Evolutionary conservation across 2,329 filamentous ascomycete genomes (phyloP).

Genomic region (Bretziella fagacearum): DNA sequence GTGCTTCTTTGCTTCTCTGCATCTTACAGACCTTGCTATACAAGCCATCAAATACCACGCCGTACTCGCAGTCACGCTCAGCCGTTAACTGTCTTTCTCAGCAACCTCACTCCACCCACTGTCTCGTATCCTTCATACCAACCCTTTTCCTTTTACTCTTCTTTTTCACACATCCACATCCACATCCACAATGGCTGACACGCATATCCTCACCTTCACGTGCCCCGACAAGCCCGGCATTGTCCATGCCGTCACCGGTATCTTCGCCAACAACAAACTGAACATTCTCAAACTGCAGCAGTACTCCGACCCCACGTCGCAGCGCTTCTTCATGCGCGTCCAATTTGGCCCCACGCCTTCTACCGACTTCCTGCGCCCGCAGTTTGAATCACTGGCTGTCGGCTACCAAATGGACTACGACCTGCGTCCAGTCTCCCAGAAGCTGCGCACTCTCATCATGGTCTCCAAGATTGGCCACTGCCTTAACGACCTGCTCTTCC

Average conservation of each 20-base stretch:
- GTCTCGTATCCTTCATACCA: background rate
- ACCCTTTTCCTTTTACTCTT: background rate
- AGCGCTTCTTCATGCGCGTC: conserved; percentile 78
- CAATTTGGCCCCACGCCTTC: conserved; percentile 49
- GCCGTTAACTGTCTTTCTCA: background rate
- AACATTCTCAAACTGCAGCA: conserved; percentile 77
- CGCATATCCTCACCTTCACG: conserved; percentile 59
- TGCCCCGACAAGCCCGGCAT: conserved; percentile 76
- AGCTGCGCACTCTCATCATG: conserved; percentile 70
- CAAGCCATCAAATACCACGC: background rate
- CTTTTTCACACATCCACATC: background rate
- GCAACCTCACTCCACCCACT: background rate
- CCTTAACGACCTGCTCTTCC: conserved; percentile 58
- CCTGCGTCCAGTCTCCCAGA: conserved; percentile 48
- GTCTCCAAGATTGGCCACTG: conserved; percentile 37
- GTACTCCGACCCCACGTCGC: conserved; percentile 57
- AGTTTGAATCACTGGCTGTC: conserved; percentile 43
- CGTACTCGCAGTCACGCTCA: background rate
- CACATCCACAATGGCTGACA: conserved; percentile 11
- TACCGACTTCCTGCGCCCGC: conserved; percentile 33
- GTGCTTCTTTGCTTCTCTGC: background rate
- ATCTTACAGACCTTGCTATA: background rate
- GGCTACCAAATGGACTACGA: conserved; percentile 55
- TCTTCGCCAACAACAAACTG: conserved; percentile 55
- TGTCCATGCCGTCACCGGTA: conserved; percentile 65